Evolutionary conservation across 2,329 filamentous ascomycete species (phyloP), one percentile per base, ranked within the genome.

Genomic region (Colletotrichum sp.): DNA sequence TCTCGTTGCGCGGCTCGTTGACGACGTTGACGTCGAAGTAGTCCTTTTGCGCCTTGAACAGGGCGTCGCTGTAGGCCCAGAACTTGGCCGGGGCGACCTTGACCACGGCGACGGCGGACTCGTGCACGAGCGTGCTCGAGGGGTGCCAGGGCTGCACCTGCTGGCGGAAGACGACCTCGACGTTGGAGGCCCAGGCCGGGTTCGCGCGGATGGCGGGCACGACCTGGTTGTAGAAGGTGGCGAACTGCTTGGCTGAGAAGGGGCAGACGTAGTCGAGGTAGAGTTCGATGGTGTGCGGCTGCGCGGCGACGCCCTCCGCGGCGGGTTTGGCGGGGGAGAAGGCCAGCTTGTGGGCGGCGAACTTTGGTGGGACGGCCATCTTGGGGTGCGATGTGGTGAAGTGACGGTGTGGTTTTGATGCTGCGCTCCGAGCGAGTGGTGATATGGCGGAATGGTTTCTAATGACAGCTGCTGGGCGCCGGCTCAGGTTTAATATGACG

Each of bases 131-230:
- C 8, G 94, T 96, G 55, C 92, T 96, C 24, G 94, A 95, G 3
- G 96, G 96, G 86, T 99, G 96, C 96, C 96, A 98, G 16, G 96
- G 95, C 87, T 98, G 96, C 81, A 98, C 92, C 84, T 98, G 96
- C 84, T 96, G 96, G 66, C 96, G 94, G 89, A 98, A 95, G 81
- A 99, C 91, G 80, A 98, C 89, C 80, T 94, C 90, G 4, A 98
- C 86, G 77, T 89, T 89, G 75, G 87, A 79, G 16, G 87, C 83
- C 83, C 87, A 89, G 28, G 86, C 80, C 78, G 94, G 92, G 80
- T 92, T 92, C 66, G 88, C 80, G 77, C 89, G 88, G 79, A 98
- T 89, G 64, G 91, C 84, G 1, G 95, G 93, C 75, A 91, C 88
- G 75, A 98, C 91, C 34, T 88, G 85, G 73, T 85, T 87, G 85